Evolutionary conservation across 1,139 yeast genomes (phyloP).

Genomic region (Geotrichum histeridarum): DNA sequence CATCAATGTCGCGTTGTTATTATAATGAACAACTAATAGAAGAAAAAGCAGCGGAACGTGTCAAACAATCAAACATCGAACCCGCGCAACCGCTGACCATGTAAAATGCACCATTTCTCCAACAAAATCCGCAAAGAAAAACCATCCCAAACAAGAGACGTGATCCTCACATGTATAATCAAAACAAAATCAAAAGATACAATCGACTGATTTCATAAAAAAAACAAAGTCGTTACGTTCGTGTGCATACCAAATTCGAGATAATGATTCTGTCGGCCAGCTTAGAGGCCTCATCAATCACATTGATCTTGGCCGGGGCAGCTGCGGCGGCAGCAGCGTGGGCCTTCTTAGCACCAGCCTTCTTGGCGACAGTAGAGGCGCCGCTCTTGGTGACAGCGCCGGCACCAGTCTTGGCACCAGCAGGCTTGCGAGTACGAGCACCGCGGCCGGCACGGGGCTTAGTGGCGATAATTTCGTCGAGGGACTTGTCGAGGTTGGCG

Average conservation of each 20-base stretch:
- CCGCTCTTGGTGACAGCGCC: conserved; percentile 35
- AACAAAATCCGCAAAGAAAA: conserved; percentile 1
- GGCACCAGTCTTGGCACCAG: conserved; percentile 23
- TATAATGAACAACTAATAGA: no score
- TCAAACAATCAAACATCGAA: no score
- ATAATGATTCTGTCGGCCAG: conserved; percentile 36
- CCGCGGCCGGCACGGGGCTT: conserved; percentile 41
- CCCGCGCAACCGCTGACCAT: no score
- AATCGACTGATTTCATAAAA: background rate
- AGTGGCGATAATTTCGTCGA: conserved; percentile 88
- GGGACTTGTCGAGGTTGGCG: conserved; percentile 79
- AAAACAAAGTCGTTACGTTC: background rate
- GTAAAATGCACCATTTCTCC: background rate
- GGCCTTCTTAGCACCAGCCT: conserved; percentile 24
- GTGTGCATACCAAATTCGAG: conserved; percentile 36
- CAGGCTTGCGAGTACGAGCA: conserved; percentile 18
- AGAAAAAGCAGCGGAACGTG: no score
- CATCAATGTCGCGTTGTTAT: no score
- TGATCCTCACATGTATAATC: background rate
- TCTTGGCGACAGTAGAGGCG: conserved; percentile 31
- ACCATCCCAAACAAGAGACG: background rate
- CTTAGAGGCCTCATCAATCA: conserved; percentile 28
- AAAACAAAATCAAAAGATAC: background rate
- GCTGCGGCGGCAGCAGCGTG: conserved; percentile 21
- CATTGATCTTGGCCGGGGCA: conserved; percentile 24